Evolutionary conservation across 2,329 filamentous ascomycete genomes (phyloP).

Genomic region (Trichoderma sp.): DNA sequence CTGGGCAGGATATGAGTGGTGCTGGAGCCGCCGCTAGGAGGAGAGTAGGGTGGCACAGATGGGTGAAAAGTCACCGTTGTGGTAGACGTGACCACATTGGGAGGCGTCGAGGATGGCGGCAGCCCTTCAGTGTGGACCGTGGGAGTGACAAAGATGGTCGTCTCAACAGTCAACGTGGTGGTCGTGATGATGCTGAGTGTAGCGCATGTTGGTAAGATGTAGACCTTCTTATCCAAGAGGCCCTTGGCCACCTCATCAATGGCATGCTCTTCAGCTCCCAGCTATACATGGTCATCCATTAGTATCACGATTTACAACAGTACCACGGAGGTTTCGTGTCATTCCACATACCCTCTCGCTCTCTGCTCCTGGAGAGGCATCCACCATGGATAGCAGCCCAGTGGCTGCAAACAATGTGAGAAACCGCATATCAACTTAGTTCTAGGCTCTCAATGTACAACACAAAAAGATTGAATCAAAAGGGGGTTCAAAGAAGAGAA

Average conservation of each 20-base stretch:
- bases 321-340: too few relatives aligned
- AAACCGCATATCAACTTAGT: conserved; percentile 29
- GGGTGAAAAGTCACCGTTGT: not conserved
- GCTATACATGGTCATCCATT: not conserved
- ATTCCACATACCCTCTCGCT: conserved; percentile 18
- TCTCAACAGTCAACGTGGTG: conserved; percentile 36
- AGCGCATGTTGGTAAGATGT: not conserved
- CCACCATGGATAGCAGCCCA: conserved; percentile 31
- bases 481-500: conserved; percentile 2
- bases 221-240: not conserved
- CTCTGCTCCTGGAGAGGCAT: conserved; percentile 31
- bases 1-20: not conserved
- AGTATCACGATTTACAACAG: not conserved
- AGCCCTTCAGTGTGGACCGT: not conserved
- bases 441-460: not conserved
- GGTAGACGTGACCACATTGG: not conserved
- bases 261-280: not conserved
- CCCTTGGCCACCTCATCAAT: not conserved
- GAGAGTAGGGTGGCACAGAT: not conserved
- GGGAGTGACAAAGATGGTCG: conserved; percentile 36
- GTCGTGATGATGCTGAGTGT: not conserved
- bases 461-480: not conserved
- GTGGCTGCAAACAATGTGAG: conserved; percentile 29
- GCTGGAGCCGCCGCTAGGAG: not conserved
- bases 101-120: not conserved